Evolutionary conservation across 192 early-diverging fungal species (phyloP).

Genomic region (Glomus cerebriforme): DNA sequence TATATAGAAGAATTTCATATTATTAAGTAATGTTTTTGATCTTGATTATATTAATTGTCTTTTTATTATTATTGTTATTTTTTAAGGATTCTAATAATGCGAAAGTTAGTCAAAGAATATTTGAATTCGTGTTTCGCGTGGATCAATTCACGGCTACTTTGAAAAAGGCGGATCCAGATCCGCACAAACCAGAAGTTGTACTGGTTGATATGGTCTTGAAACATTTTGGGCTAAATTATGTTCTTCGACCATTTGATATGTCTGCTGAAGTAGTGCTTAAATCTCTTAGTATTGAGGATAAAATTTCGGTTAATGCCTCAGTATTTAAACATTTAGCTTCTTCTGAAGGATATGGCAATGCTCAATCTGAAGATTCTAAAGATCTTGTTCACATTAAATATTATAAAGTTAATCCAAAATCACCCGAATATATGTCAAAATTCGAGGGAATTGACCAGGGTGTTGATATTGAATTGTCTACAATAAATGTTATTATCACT

Average conservation of each 20-base stretch:
- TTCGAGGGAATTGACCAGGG: slow-evolving; percentile 81
- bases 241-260: slow-evolving; percentile 73
- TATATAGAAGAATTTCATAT: neutral
- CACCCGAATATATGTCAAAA: slow-evolving; percentile 71
- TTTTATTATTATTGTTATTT: neutral
- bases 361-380: slow-evolving; percentile 48
- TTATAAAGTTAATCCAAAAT: slow-evolving; percentile 65
- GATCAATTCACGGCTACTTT: slow-evolving; percentile 67
- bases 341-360: slow-evolving; percentile 46
- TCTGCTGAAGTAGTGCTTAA: slow-evolving; percentile 74
- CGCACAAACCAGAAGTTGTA: slow-evolving; percentile 45
- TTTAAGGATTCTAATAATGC: slow-evolving; percentile 30
- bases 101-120: slow-evolving; percentile 46
- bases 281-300: slow-evolving; percentile 79
- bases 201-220: slow-evolving; percentile 72
- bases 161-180: slow-evolving; percentile 55
- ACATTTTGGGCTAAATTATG: slow-evolving; percentile 69
- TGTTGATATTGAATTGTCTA: slow-evolving; percentile 78
- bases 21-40: neutral
- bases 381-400: slow-evolving; percentile 76
- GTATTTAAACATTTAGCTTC: slow-evolving; percentile 65
- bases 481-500: slow-evolving; percentile 79
- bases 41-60: neutral
- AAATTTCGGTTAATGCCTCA: slow-evolving; percentile 46
- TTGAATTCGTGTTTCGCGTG: slow-evolving; percentile 69